Evolutionary conservation across 106 monocot genomes (phyloP), one percentile per base, ranked within the genome.

Genomic region (Triglochin maritima): DNA sequence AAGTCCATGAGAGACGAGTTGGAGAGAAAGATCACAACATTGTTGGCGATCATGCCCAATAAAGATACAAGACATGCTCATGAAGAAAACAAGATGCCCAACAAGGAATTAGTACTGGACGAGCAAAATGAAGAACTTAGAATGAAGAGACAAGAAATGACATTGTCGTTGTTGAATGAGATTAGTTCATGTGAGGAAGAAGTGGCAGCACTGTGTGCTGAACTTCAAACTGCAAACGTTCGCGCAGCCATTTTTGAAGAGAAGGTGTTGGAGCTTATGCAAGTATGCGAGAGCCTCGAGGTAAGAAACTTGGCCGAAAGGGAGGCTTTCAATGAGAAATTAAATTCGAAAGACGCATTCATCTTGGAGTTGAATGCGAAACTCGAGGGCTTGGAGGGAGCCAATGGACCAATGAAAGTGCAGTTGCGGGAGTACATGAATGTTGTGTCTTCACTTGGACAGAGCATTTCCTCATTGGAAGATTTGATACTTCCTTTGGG

Each of bases 241-340:
- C 79, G 75, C 64, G 79, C 72, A 68, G 69, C 67, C 61, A 17
- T 86, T 7, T 72, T 81, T 50, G 81, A 88, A 73, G 85, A 88
- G 41, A 81, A 86, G 75, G 63, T 86, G 49, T 52, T 81, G 47
- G 85, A 93, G 64, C 47, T 79, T 63, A 68, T 79, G 16, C n/a
- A 72, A 57, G 58, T 57, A 72, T 85, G 72, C 71, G 81, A 85
- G 71, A 69, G 79, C 29, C 77, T 85, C 63, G 72, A 81, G 72
- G 83, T 73, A 70, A 29, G 59, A 63, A 56, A 71, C 10, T 65
- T 83, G 67, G 68, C 78, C 60, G 74, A 86, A 58, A 81, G 49
- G 45, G 72, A 83, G 61, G 79, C 60, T 56, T 57, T 83, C 13
- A 15, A 73, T 45, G 80, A 89, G 67, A 84, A 81, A 60, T 57